Base-by-base conservation (phyloP, 306 rosid species). In the Canavalia ensiformis region DNA sequence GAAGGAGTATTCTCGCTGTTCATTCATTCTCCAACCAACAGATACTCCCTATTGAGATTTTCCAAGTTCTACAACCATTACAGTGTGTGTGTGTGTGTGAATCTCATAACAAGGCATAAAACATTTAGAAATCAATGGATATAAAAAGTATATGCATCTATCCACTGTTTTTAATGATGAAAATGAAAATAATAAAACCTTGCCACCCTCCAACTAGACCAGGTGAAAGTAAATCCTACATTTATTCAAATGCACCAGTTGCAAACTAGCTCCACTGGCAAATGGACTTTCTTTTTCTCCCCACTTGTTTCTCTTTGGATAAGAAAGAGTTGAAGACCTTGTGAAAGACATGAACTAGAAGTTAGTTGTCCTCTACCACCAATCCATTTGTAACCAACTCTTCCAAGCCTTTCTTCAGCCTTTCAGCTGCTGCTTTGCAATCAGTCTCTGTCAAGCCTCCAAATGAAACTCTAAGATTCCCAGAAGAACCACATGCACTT, bases 401-500 rank as follows among this genome's bases (percentile, higher is more conserved):
- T 85, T 93, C 92, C 73, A 95, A 77, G 10, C 98, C 99, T 56
- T 65, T 86, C 83, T 86, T 90, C 75, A 95, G 92, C 86, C 90
- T 87, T 46, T 76, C 92, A 0, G 98, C 95, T 0, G 99, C 99
- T 57, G 82, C 92, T 82, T 42, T 91, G 89, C 98, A 95, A 42
- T 95, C 94, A 46, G 62, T 73, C 87, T 95, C 97, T 0, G 79
- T 34, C 92, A 95, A 83, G 65, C 99, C 99, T 11, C 94, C 99
- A 0, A 93, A 95, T 7, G 99, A 90, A 46, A 95, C 90, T 81
- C 99, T 85, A 35, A 96, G 65, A 79, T 90, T 93, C 7, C 99
- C 99, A 0, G 97, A 82, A 54, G 87, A 83, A 50, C 98, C 99
- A 30, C 94, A 86, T 0, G 98, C 90, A 10, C 91, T 90, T 79